These are phyloP conservation scores for Sequoiadendron giganteum DNA, from an alignment of 75 land plant species.

Conservation along the genomic window DNA sequence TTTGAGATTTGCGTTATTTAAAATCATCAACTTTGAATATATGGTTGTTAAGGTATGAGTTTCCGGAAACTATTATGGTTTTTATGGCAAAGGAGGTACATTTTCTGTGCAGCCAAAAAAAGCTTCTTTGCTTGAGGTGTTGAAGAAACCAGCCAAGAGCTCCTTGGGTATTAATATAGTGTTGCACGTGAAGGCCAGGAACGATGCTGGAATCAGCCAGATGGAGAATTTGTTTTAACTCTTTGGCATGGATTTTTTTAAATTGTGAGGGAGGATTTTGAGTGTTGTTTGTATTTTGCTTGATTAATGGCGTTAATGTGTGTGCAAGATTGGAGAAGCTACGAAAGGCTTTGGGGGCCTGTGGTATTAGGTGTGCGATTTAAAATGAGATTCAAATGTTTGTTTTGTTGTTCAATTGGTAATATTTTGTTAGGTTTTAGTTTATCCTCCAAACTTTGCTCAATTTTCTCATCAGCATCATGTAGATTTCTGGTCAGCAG, in stretches of 20 bases:
- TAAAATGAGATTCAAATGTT: not conserved
- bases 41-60: slow-evolving; percentile 96
- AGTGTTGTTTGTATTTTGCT: too few relatives aligned
- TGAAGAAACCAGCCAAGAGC: slow-evolving; percentile 65
- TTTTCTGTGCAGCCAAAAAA: slow-evolving; percentile 85
- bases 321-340: not conserved
- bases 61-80: slow-evolving; percentile 94
- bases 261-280: too few relatives aligned
- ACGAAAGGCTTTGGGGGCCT: not conserved
- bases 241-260: too few relatives aligned
- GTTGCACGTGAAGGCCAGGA: slow-evolving; percentile 80
- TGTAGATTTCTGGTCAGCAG: too few relatives aligned
- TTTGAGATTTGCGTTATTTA: slow-evolving; percentile 89
- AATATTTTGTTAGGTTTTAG: too few relatives aligned
- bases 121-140: slow-evolving; percentile 71
- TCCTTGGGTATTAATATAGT: slow-evolving; percentile 66
- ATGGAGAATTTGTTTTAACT: too few relatives aligned
- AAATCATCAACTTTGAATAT: slow-evolving; percentile 91
- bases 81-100: slow-evolving; percentile 77
- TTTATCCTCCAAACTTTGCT: too few relatives aligned
- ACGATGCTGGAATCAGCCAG: slow-evolving; percentile 59
- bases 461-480: too few relatives aligned
- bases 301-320: too few relatives aligned
- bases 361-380: not conserved
- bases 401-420: too few relatives aligned